Conservation (phyloP, 257 asterid genomes). For the Osmanthus fragrans region DNA sequence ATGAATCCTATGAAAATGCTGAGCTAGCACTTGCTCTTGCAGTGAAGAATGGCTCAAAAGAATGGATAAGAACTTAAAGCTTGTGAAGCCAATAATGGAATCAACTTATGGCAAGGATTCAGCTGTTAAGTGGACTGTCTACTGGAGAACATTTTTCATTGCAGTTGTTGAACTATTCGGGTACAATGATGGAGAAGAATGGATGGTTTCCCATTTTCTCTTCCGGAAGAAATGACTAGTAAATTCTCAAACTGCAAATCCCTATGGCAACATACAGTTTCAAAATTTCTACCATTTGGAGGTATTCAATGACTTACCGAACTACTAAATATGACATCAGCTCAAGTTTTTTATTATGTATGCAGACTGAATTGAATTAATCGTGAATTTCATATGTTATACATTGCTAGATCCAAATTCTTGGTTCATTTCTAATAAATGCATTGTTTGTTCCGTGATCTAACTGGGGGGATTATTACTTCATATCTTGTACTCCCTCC, state of each 20-base stretch:
- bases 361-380: no score
- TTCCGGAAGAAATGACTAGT: slow-evolving; percentile 59
- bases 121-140: slow-evolving; percentile 83
- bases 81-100: slow-evolving; percentile 74
- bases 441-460: neutral
- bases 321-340: neutral
- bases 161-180: slow-evolving; percentile 79
- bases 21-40: slow-evolving; percentile 28
- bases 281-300: neutral
- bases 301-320: neutral
- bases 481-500: no score
- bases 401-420: neutral
- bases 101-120: slow-evolving; percentile 89
- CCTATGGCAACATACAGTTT: no score
- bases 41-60: slow-evolving; percentile 94
- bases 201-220: slow-evolving; percentile 87
- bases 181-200: slow-evolving; percentile 86
- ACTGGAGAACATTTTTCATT: slow-evolving; percentile 92
- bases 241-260: neutral
- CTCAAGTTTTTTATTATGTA: neutral
- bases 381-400: neutral
- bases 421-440: neutral
- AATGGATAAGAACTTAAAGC: slow-evolving; percentile 61
- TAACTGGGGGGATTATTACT: neutral
- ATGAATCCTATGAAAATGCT: neutral